A percentile compares a stretch with the other conserved stretches of the same genome.
Evolutionary conservation across 1,284 basidiomycete genomes (phyloP).

Genomic region (Neonothopanus nambi): DNA sequence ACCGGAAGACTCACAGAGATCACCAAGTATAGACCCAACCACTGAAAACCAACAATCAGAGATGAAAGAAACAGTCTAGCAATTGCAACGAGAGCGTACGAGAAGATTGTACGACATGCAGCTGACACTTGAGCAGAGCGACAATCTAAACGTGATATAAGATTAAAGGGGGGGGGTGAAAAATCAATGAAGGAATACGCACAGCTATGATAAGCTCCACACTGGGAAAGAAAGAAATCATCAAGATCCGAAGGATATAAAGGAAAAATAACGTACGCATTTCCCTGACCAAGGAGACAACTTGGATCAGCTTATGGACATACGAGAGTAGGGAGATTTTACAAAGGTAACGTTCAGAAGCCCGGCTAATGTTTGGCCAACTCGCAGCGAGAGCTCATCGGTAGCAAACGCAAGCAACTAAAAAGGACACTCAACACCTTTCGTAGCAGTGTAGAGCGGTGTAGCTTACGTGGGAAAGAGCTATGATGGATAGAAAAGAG

Average conservation of each 20-base stretch:
- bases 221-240: neutral
- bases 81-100: neutral
- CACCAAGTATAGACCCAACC: slow-evolving; percentile 10
- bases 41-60: neutral
- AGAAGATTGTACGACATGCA: slow-evolving; percentile 7
- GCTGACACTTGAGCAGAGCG: slow-evolving; percentile 8
- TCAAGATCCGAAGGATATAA: neutral
- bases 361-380: slow-evolving; percentile 85
- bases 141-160: slow-evolving; percentile 4
- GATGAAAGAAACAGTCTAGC: neutral
- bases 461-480: slow-evolving; percentile 63
- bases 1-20: slow-evolving; percentile 1
- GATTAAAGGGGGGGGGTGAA: slow-evolving; percentile 16
- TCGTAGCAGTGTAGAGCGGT: neutral
- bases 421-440: slow-evolving; percentile 1
- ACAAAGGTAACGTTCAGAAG: slow-evolving; percentile 86
- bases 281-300: neutral
- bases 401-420: slow-evolving; percentile 86
- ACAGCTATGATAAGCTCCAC: neutral
- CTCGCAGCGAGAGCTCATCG: slow-evolving; percentile 81
- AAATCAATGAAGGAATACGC: too few relatives aligned
- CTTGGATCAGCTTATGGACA: neutral
- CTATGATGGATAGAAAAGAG: slow-evolving; percentile 72
- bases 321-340: slow-evolving; percentile 25
- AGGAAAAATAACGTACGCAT: neutral